A percentile compares a stretch with the other conserved stretches of the same genome.
Evolutionary conservation across 106 monocot species (phyloP).

Genomic region (Phalaenopsis aphrodite): DNA sequence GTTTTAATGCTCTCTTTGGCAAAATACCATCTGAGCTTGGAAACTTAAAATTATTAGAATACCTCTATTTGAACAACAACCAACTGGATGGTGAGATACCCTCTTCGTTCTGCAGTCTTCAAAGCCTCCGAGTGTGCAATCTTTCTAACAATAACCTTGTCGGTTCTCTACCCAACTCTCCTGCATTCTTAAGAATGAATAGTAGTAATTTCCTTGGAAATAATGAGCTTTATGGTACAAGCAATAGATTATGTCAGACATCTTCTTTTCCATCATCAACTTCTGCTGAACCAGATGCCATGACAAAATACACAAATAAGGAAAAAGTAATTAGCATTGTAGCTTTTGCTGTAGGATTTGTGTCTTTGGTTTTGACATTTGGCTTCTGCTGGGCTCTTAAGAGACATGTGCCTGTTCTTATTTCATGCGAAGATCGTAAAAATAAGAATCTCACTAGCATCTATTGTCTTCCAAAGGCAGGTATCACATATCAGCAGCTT

Average conservation of each 20-base stretch:
- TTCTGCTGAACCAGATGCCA: constrained; percentile 3
- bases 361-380: constrained; percentile 37
- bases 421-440: constrained; percentile 33
- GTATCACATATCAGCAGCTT: constrained; percentile 66
- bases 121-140: constrained; percentile 60
- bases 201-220: constrained; percentile 68
- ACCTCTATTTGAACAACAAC: constrained; percentile 65
- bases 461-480: constrained; percentile 43
- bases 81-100: constrained; percentile 65
- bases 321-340: constrained; percentile 48
- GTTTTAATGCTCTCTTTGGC: constrained; percentile 61
- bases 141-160: constrained; percentile 62
- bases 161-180: constrained; percentile 41
- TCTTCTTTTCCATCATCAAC: constrained; percentile 7
- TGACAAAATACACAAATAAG: constrained; percentile 16
- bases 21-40: constrained; percentile 62
- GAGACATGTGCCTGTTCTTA: constrained; percentile 16
- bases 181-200: constrained; percentile 52
- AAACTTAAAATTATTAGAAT: constrained; percentile 51
- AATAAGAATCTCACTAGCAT: constrained; percentile 16
- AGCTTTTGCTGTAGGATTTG: constrained; percentile 29
- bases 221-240: constrained; percentile 41
- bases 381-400: constrained; percentile 49
- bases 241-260: constrained; percentile 25
- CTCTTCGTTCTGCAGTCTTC: constrained; percentile 47